A percentile compares a stretch with the other conserved stretches of the same genome.
Evolutionary conservation across 163 green algal genomes (phyloP).

Genomic region (Coccomyxa subellipsoidea): DNA sequence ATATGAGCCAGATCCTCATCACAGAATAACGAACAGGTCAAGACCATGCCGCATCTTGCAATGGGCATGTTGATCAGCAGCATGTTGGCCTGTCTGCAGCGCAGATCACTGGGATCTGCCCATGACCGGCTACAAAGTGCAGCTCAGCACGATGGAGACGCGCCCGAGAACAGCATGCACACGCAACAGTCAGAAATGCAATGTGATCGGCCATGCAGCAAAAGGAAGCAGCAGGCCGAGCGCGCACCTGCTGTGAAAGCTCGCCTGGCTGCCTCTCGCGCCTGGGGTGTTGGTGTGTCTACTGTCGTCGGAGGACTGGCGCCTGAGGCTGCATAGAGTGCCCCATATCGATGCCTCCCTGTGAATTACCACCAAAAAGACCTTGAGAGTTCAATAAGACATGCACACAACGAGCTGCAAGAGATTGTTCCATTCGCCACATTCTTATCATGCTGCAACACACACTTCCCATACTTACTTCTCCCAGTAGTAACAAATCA

Average conservation of each 20-base stretch:
- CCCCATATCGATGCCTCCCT: background rate
- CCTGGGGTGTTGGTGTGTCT: constrained; percentile 22
- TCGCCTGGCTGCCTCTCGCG: constrained; percentile 33
- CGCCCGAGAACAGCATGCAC: background rate
- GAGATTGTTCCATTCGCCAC: too few relatives aligned
- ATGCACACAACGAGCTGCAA: too few relatives aligned
- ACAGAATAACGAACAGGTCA: background rate
- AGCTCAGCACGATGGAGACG: background rate
- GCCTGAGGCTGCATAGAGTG: constrained; percentile 14
- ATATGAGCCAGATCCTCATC: background rate
- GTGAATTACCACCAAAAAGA: background rate
- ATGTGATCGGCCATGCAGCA: background rate
- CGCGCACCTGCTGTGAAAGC: constrained; percentile 38
- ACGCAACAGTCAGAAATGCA: background rate
- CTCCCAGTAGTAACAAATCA: too few relatives aligned
- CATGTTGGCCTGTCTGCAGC: too few relatives aligned
- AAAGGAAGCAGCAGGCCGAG: background rate
- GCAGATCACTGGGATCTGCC: too few relatives aligned
- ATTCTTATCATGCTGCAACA: too few relatives aligned
- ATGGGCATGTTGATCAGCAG: too few relatives aligned
- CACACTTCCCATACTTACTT: too few relatives aligned
- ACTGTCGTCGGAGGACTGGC: background rate
- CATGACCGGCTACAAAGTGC: too few relatives aligned
- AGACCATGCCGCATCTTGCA: background rate
- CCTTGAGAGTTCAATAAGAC: background rate